These are phyloP conservation scores for Pythium dissimile DNA, from an alignment of 352 stramenopile species.

Conservation along the genomic window DNA sequence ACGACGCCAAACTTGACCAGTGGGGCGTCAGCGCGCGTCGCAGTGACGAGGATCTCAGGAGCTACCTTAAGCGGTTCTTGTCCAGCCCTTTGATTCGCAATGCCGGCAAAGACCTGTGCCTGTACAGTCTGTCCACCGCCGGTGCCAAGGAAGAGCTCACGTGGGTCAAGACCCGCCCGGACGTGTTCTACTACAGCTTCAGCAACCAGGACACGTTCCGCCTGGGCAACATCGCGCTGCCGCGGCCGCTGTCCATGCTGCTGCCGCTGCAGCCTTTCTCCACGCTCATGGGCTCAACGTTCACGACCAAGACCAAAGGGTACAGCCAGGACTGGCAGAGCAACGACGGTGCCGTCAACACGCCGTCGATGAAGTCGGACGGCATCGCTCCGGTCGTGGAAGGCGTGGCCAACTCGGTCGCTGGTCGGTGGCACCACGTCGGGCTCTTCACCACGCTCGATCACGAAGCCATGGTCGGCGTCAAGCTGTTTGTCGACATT, in stretches of 20 bases:
- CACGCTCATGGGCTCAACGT: slow-evolving; percentile 22
- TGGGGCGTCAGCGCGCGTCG: slow-evolving; percentile 15
- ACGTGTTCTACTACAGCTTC: slow-evolving; percentile 37
- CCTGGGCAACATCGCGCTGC: slow-evolving; percentile 18
- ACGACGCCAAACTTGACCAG: slow-evolving; percentile 34
- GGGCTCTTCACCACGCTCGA: slow-evolving; percentile 20
- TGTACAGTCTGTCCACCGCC: slow-evolving; percentile 26
- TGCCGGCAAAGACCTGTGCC: slow-evolving; percentile 21
- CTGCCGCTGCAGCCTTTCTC: slow-evolving; percentile 18
- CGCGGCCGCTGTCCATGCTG: slow-evolving; percentile 19
- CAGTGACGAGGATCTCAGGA: slow-evolving; percentile 17
- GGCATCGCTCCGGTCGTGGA: slow-evolving; percentile 20
- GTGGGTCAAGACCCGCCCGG: slow-evolving; percentile 31
- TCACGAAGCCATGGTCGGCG: slow-evolving; percentile 23
- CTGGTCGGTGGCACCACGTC: slow-evolving; percentile 31
- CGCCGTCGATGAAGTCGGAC: slow-evolving; percentile 20
- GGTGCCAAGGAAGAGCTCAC: slow-evolving; percentile 26
- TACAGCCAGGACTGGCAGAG: slow-evolving; percentile 22
- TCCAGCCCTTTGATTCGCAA: slow-evolving; percentile 16
- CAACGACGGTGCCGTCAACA: slow-evolving; percentile 33
- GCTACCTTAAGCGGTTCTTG: slow-evolving; percentile 27
- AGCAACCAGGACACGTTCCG: slow-evolving; percentile 30
- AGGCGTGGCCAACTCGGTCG: slow-evolving; percentile 11
- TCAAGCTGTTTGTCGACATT: slow-evolving; percentile 22
- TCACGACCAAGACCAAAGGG: slow-evolving; percentile 14